Percentiles rank a stretch among this genome's conserved stretches.
These are phyloP conservation scores for Botrytis galanthina DNA, from an alignment of 2,329 filamentous ascomycete genomes.

Conservation along the genomic window DNA sequence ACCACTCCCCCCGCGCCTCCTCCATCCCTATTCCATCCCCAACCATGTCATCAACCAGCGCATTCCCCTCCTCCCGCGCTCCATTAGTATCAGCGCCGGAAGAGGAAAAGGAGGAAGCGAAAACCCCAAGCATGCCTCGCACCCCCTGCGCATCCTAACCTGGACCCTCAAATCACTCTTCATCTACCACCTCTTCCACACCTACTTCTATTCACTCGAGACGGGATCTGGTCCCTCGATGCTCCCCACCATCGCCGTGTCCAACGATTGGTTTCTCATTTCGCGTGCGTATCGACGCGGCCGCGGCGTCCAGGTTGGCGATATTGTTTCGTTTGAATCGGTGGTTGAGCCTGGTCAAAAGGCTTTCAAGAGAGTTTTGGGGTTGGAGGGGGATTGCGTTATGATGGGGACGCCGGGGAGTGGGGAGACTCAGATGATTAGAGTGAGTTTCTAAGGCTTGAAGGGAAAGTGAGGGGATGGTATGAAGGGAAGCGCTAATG, in stretches of 20 bases:
- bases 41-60: slow-evolving; percentile 12
- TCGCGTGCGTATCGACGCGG: slow-evolving; percentile 68
- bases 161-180: slow-evolving; percentile 49
- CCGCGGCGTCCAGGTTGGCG: slow-evolving; percentile 69
- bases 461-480: neutral
- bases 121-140: slow-evolving; percentile 21
- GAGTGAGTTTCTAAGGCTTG: slow-evolving; percentile 41
- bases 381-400: slow-evolving; percentile 62
- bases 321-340: slow-evolving; percentile 76
- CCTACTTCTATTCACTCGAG: slow-evolving; percentile 61
- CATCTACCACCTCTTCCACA: slow-evolving; percentile 50
- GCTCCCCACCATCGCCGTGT: slow-evolving; percentile 75
- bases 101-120: neutral
- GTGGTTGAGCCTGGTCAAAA: slow-evolving; percentile 60
- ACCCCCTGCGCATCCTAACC: slow-evolving; percentile 45
- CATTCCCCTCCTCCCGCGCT: slow-evolving; percentile 5
- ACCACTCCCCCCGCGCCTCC: neutral
- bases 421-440: slow-evolving; percentile 52
- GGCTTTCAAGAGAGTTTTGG: slow-evolving; percentile 66
- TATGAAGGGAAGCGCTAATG: neutral
- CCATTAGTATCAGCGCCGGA: slow-evolving; percentile 10
- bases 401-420: slow-evolving; percentile 58
- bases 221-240: slow-evolving; percentile 74
- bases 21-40: neutral
- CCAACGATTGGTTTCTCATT: slow-evolving; percentile 67